Evolutionary conservation across 164 flowering plant species (phyloP).

Genomic region (Berberis vulgaris): DNA sequence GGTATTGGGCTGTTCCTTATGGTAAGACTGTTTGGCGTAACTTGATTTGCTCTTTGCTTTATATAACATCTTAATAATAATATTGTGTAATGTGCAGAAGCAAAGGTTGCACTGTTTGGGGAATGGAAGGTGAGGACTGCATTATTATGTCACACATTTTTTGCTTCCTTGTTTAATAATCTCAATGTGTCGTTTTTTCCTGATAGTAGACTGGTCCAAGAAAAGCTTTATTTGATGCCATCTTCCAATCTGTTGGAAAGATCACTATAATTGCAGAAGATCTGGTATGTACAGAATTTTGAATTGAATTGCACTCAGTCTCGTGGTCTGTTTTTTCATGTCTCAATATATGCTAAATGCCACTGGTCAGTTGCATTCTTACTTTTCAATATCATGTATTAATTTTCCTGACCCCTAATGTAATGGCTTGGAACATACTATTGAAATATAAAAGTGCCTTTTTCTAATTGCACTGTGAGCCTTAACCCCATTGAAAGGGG

Average conservation of each 20-base stretch:
- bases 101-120: conserved; percentile 74
- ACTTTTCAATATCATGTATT: too few species aligned
- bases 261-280: conserved; percentile 88
- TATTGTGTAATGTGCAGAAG: conserved; percentile 46
- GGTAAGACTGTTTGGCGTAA: conserved; percentile 36
- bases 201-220: conserved; percentile 91
- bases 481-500: too few species aligned
- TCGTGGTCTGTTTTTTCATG: too few species aligned
- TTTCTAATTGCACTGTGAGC: too few species aligned
- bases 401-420: too few species aligned
- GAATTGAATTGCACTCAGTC: too few species aligned
- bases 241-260: conserved; percentile 64
- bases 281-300: conserved; percentile 44
- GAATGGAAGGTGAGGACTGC: conserved; percentile 72
- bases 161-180: neutral
- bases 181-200: conserved; percentile 4
- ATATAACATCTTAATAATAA: neutral
- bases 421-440: too few species aligned
- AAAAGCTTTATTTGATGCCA: conserved; percentile 76
- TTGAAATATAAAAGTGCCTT: too few species aligned
- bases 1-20: conserved; percentile 97
- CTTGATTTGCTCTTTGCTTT: neutral
- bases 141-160: neutral
- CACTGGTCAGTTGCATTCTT: too few species aligned
- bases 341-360: too few species aligned